Conservation (phyloP, 148 eudicot genomes). For the Beta vulgaris region DNA sequence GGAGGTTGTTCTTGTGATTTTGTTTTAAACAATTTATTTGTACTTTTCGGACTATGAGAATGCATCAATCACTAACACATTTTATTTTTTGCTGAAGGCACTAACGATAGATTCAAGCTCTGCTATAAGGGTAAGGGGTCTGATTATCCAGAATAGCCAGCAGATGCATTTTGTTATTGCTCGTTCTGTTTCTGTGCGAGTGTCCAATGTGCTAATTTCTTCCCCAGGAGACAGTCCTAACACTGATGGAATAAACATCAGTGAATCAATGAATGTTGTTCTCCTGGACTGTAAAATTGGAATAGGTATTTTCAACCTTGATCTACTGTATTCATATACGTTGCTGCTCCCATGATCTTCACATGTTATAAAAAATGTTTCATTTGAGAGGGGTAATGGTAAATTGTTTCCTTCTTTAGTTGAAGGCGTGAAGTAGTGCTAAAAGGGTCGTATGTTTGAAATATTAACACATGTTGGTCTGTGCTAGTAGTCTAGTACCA, state of each 20-base stretch:
- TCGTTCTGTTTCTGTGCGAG: slow-evolving; percentile 58
- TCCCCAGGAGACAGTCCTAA: slow-evolving; percentile 99
- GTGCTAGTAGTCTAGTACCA: too few relatives aligned
- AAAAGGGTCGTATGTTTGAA: not conserved
- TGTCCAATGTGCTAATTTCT: slow-evolving; percentile 53
- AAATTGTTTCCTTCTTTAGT: not conserved
- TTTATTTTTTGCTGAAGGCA: slow-evolving; percentile 46
- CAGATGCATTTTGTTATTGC: slow-evolving; percentile 90
- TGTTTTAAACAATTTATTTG: not conserved
- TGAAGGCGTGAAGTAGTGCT: not conserved
- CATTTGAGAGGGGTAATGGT: not conserved
- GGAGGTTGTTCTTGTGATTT: not conserved
- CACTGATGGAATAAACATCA: slow-evolving; percentile 93
- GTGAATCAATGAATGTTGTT: slow-evolving; percentile 66
- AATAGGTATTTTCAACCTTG: slow-evolving; percentile 51
- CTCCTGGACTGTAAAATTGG: slow-evolving; percentile 80
- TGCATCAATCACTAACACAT: not conserved
- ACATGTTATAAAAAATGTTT: not conserved
- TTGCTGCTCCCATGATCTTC: not conserved
- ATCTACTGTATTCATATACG: slow-evolving; percentile 16
- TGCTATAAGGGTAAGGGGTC: slow-evolving; percentile 63
- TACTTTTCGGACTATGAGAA: not conserved
- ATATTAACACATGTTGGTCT: not conserved
- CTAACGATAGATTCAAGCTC: slow-evolving; percentile 79
- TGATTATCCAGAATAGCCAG: slow-evolving; percentile 83